These are phyloP conservation scores for Adansonia rubrostipa DNA, from an alignment of 441 rosid genomes.

Conservation along the genomic window DNA sequence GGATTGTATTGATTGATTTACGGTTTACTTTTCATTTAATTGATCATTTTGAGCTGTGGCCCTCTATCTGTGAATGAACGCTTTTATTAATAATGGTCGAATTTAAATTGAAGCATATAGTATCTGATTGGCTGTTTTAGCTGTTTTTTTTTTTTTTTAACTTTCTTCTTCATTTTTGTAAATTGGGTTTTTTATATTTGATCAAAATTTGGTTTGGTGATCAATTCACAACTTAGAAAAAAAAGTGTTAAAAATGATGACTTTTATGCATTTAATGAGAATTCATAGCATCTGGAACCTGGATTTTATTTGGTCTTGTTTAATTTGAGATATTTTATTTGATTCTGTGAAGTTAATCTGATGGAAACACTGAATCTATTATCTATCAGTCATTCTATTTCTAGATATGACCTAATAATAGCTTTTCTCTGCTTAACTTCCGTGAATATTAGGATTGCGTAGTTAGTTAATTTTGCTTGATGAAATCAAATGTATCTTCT, in stretches of 20 bases:
- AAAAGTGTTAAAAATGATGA: not conserved
- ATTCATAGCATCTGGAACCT: not conserved
- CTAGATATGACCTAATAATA: not conserved
- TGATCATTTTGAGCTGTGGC: not conserved
- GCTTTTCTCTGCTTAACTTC: not conserved
- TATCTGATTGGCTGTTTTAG: not conserved
- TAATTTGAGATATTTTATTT: not conserved
- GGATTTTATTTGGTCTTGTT: not conserved
- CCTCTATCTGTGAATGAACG: not conserved
- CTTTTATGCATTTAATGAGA: not conserved
- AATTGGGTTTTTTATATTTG: not conserved
- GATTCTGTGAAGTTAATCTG: not conserved
- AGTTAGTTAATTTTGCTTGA: not conserved
- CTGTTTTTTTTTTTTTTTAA: not conserved
- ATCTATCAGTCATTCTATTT: not conserved
- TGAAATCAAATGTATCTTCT: not conserved
- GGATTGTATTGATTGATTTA: not conserved
- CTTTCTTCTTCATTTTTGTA: not conserved
- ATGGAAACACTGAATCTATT: not conserved
- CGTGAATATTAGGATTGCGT: not conserved
- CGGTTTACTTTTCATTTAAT: not conserved
- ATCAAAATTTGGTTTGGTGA: no score
- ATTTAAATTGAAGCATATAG: not conserved
- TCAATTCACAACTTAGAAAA: not conserved
- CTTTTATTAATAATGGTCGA: not conserved